Evolutionary conservation across 257 asterid species (phyloP).

Genomic region (Leonotis leonurus): DNA sequence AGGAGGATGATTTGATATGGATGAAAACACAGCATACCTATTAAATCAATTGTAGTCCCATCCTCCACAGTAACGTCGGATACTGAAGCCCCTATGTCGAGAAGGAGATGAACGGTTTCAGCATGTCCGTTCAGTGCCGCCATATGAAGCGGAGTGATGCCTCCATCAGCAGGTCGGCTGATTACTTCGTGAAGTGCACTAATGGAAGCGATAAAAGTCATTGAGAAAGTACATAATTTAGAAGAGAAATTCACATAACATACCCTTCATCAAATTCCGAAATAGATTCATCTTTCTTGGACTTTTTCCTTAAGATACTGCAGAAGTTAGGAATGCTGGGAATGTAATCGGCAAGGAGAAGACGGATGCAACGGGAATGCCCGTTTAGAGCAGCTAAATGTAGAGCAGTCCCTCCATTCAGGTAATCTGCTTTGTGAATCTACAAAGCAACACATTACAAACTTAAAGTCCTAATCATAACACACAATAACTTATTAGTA

Average conservation of each 20-base stretch:
- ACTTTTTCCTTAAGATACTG: conserved; percentile 40
- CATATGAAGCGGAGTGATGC: conserved; percentile 89
- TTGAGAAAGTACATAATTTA: neutral
- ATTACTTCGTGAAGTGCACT: conserved; percentile 64
- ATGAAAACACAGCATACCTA: conserved; percentile 32
- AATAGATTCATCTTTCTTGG: conserved; percentile 32
- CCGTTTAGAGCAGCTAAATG: conserved; percentile 90
- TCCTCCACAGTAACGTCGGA: conserved; percentile 58
- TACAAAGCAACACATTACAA: conserved; percentile 26
- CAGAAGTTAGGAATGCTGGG: conserved; percentile 66
- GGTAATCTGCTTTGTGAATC: conserved; percentile 81
- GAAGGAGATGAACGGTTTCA: conserved; percentile 66
- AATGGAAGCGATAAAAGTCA: neutral
- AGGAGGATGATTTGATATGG: neutral
- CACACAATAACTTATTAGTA: neutral
- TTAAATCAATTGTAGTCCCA: conserved; percentile 77
- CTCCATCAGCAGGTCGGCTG: conserved; percentile 81
- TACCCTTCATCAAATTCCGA: conserved; percentile 58
- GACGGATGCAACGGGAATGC: conserved; percentile 70
- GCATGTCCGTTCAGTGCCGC: conserved; percentile 78
- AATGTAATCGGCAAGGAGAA: conserved; percentile 71
- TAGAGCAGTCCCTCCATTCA: conserved; percentile 86
- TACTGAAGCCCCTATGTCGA: conserved; percentile 77
- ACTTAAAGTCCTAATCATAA: neutral
- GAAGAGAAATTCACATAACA: neutral